Percentiles rank a stretch among this genome's conserved stretches.
These are phyloP conservation scores for Lactifluus hygrophoroides DNA, from an alignment of 768 basidiomycete species.

Conservation along the genomic window DNA sequence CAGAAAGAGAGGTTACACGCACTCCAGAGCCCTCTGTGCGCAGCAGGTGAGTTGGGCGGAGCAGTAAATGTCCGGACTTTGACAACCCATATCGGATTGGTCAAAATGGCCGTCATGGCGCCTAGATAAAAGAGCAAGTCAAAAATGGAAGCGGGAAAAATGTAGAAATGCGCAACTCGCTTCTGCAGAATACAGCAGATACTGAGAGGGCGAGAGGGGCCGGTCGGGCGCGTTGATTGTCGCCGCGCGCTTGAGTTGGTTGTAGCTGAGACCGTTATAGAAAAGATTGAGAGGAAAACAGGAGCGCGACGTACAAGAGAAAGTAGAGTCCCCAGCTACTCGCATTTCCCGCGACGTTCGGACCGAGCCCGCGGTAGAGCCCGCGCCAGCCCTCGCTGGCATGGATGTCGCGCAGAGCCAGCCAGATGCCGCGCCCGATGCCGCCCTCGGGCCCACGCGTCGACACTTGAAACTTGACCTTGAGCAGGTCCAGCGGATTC, in stretches of 20 bases:
- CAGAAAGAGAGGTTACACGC: conserved; percentile 24
- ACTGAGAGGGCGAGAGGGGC: conserved; percentile 65
- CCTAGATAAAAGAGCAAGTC: conserved; percentile 40
- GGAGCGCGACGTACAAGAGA: conserved; percentile 66
- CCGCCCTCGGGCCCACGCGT: conserved; percentile 54
- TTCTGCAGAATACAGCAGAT: conserved; percentile 87
- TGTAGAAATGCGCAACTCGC: conserved; percentile 66
- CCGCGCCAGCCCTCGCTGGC: conserved; percentile 71
- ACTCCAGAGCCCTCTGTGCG: conserved; percentile 81
- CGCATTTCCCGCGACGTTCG: conserved; percentile 92
- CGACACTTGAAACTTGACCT: conserved; percentile 87
- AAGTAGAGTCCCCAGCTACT: conserved; percentile 98
- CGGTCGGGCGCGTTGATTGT: conserved; percentile 56
- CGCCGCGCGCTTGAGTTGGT: conserved; percentile 82
- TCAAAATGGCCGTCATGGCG: conserved; percentile 86
- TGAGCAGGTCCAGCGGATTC: conserved; percentile 95
- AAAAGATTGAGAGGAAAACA: too few species aligned
- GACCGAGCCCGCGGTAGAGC: conserved; percentile 80
- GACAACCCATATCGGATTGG: conserved; percentile 97
- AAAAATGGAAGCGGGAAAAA: conserved; percentile 10
- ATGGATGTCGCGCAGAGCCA: conserved; percentile 64
- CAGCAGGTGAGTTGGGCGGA: conserved; percentile 47
- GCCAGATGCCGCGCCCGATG: conserved; percentile 68
- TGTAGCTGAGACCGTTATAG: too few species aligned
- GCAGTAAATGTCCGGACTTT: conserved; percentile 97